Evolutionary conservation across 495 filamentous ascomycete species (phyloP), one percentile per base, ranked within the genome.

Genomic region (Bacidia gigantensis): DNA sequence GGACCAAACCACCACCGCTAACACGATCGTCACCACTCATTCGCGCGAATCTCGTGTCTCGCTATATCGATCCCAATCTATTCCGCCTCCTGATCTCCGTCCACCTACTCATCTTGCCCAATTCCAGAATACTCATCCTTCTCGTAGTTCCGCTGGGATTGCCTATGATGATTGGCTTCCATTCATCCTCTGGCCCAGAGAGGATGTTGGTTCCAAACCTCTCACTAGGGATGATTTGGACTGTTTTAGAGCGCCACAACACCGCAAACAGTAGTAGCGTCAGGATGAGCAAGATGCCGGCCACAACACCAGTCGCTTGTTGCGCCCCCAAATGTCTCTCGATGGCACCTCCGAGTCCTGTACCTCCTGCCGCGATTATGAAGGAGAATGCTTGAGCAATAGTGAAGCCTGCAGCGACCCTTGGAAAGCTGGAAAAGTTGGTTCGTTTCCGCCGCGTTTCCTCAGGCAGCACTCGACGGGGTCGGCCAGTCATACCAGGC

Each of bases 61-160:
- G 54, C 52, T 22, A 57, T 43, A 56, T 46, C 46, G 18, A 51
- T 69, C 25, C 54, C 54, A 86, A 62, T 46, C 67, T 67, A 59
- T 86, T 86, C 65, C 77, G 75, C 61, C 71, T 73, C 55, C 82
- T 69, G 60, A 86, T 84, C 66, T 86, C 82, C 40, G 73, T 81
- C 80, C 82, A 86, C 25, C 82, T 65, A 40, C 70, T 80, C 67
- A 81, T 61, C 20, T 65, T 63, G 2, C 82, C 82, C 20, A 86
- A 59, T 61, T 86, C 82, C 43, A 86, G 67, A 24, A 83, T 62
- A 54, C 76, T 83, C 71, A 86, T 77, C 45, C 79, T 69, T 38
- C 82, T 68, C 62, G 74, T 78, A 60, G 75, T 80, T 21, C 79
- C 75, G 21, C 71, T 74, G 26, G 82, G 82, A 66, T 81, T 82